Evolutionary conservation across 306 rosid genomes (phyloP), one percentile per base, ranked within the genome.

Genomic region (Corylus avellana): DNA sequence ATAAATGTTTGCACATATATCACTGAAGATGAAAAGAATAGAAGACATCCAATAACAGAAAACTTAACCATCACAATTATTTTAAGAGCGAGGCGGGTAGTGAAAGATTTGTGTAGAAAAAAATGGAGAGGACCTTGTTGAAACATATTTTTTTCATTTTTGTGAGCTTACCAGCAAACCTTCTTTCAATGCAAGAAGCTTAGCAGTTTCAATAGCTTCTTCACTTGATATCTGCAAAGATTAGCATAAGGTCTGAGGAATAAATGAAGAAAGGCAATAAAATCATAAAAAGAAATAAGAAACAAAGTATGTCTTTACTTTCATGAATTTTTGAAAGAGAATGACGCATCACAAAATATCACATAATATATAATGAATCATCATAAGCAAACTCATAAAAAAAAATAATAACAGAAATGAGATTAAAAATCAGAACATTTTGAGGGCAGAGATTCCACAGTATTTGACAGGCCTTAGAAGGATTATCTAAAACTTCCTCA

Each of bases 201-300:
- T 92, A 53, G 98, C 98, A 51, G 94, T 95, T 86, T 95, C 92
- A 39, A 95, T 80, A 64, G 98, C 88, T 84, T 91, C 97, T 72
- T 92, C 97, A 80, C 98, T 93, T 47, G 98, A 90, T 83, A 92
- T 79, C 98, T 95, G 84, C 84, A 81, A 74, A 63, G 17, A 67
- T 63, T 0, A 74, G 37, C 58, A 70, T 79, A 58, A 79, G 27
- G 47, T 71, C 13, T 18, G 72, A 67, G 72, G 49, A 1, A 4
- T 17, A 39, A 57, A 69, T 22, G 17, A 18, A 14, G 20, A 50
- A 51, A 32, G 50, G 72, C 46, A 37, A 5, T 16, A 29, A 50
- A 63, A 48, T n/a, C 27, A 25, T 56, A 12, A 63, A 55, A 9
- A 47, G 18, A 56, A 37, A 51, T 2, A 14, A 44, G 4, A 44